These are phyloP conservation scores for Solanum aculeatissimum DNA, from an alignment of 305 asterid species.

Conservation along the genomic window DNA sequence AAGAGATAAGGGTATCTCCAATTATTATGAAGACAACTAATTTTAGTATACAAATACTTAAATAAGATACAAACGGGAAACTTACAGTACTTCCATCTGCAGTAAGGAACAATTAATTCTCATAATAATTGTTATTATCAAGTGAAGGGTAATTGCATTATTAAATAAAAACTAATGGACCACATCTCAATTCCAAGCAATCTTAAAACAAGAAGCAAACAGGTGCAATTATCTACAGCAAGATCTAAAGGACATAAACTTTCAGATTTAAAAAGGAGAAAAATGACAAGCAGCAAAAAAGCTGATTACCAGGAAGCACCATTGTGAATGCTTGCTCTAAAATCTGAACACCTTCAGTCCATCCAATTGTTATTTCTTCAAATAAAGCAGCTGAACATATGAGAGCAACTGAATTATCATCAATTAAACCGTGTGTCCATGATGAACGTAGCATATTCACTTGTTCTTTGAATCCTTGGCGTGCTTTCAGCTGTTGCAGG, in stretches of 20 bases:
- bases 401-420: constrained; percentile 72
- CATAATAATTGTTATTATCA: neutral
- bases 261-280: neutral
- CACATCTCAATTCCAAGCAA: neutral
- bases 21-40: neutral
- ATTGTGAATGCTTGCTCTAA: constrained; percentile 66
- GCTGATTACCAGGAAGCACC: constrained; percentile 86
- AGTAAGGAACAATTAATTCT: neutral
- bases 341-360: constrained; percentile 55
- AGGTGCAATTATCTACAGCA: neutral
- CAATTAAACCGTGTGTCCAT: constrained; percentile 71
- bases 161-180: neutral
- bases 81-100: neutral
- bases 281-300: neutral
- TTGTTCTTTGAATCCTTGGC: constrained; percentile 83
- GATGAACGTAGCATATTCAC: constrained; percentile 41
- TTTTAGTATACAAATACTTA: neutral
- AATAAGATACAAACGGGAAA: neutral
- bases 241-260: neutral
- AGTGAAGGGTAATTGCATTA: neutral
- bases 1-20: neutral
- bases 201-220: neutral
- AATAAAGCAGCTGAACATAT: constrained; percentile 78
- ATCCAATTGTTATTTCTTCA: constrained; percentile 82
- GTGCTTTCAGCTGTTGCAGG: constrained; percentile 77